Evolutionary conservation across 352 stramenopile species (phyloP).

Genomic region (Elongisporangium undulatum): DNA sequence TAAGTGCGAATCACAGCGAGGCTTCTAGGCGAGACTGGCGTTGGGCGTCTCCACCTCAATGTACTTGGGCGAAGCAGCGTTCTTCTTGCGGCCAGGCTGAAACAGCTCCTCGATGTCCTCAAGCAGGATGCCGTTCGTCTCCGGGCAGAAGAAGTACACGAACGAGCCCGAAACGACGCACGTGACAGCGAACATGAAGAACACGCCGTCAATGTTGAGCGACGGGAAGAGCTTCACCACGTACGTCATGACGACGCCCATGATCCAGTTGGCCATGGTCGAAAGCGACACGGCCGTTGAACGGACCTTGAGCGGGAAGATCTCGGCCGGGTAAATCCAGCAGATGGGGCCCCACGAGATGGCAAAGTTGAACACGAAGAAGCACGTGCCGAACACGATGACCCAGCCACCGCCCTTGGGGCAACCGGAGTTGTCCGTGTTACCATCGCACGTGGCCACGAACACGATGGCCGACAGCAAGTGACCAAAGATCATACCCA

Average conservation of each 20-base stretch:
- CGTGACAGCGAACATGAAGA: slow-evolving; percentile 14
- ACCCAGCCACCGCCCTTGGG: slow-evolving; percentile 28
- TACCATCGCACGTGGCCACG: slow-evolving; percentile 17
- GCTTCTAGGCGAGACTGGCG: too few species aligned
- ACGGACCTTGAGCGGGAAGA: too few species aligned
- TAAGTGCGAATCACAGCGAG: too few species aligned
- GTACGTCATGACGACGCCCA: too few species aligned
- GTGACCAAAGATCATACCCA: slow-evolving; percentile 38
- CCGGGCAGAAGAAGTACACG: too few species aligned
- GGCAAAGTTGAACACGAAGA: slow-evolving; percentile 35
- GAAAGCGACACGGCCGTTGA: too few species aligned
- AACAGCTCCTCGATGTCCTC: slow-evolving; percentile 62
- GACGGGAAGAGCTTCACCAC: too few species aligned
- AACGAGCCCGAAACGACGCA: too few species aligned
- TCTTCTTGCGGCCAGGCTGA: slow-evolving; percentile 24
- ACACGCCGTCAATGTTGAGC: slow-evolving; percentile 9
- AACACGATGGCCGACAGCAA: slow-evolving; percentile 32
- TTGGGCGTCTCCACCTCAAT: not conserved
- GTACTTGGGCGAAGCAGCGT: slow-evolving; percentile 15
- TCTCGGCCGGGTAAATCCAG: too few species aligned
- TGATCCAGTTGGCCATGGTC: too few species aligned
- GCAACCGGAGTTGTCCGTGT: slow-evolving; percentile 20
- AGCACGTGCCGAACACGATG: slow-evolving; percentile 26
- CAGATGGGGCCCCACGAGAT: too few species aligned
- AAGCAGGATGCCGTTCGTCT: slow-evolving; percentile 46